Conservation (phyloP, 305 asterid species). For the Fraxinus angustifolia region DNA sequence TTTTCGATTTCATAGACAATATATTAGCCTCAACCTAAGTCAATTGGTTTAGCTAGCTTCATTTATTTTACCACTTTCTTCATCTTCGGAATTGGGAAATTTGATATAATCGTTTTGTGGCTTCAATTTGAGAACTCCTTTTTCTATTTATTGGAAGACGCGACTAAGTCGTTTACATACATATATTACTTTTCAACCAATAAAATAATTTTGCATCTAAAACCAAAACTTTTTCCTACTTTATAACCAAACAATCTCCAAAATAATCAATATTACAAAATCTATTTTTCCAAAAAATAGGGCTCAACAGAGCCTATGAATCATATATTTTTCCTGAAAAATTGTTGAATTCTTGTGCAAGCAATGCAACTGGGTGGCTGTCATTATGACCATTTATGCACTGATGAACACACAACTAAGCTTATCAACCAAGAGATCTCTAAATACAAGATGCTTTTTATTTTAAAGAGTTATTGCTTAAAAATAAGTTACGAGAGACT, state of each 20-base stretch:
- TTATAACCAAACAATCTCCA: no score
- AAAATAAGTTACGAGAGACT: neutral
- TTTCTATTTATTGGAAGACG: neutral
- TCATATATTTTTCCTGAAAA: neutral
- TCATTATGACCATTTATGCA: neutral
- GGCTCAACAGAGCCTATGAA: neutral
- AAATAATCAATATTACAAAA: neutral
- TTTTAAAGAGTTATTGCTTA: neutral
- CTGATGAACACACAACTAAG: neutral
- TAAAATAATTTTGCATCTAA: neutral
- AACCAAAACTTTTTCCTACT: neutral
- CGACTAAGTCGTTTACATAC: neutral
- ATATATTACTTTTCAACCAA: neutral
- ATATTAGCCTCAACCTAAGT: neutral
- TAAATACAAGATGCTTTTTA: no score
- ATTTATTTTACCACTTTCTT: neutral
- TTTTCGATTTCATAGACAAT: neutral
- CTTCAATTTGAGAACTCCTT: neutral
- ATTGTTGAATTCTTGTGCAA: neutral
- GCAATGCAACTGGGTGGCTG: neutral
- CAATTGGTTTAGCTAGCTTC: neutral
- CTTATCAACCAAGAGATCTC: neutral
- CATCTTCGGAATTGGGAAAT: neutral
- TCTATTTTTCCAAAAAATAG: neutral
- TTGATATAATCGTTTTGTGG: neutral